Percentiles rank a stretch among this genome's conserved stretches.
Evolutionary conservation across 768 basidiomycete species (phyloP).

Genomic region (Pilatotrama ljubarskyi): DNA sequence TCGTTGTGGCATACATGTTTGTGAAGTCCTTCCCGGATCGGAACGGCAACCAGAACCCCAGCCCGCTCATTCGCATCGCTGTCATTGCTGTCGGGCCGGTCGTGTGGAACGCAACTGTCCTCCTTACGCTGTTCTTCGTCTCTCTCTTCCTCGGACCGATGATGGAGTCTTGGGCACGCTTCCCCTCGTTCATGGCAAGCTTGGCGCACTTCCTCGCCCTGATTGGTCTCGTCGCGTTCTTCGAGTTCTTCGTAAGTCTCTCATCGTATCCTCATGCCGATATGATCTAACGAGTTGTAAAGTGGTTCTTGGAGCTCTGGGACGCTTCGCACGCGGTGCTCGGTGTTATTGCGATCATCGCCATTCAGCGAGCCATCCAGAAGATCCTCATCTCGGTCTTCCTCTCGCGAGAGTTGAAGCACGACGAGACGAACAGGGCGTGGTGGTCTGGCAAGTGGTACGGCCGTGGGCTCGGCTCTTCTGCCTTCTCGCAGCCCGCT

Average conservation of each 20-base stretch:
- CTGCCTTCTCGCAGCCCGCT: constrained; percentile 92
- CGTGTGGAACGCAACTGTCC: constrained; percentile 90
- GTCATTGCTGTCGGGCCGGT: constrained; percentile 90
- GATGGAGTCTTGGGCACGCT: constrained; percentile 81
- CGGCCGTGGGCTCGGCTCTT: constrained; percentile 87
- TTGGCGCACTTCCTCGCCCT: constrained; percentile 83
- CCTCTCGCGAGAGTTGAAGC: constrained; percentile 96
- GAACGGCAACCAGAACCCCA: constrained; percentile 66
- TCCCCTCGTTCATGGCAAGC: constrained; percentile 91
- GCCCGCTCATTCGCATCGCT: constrained; percentile 85
- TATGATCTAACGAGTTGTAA: constrained; percentile 24
- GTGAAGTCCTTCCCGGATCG: constrained; percentile 84
- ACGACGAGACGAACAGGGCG: constrained; percentile 96
- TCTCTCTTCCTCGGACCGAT: constrained; percentile 93
- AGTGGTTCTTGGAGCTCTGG: constrained; percentile 98
- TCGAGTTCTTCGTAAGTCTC: constrained; percentile 88
- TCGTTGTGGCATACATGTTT: constrained; percentile 87
- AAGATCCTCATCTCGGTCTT: constrained; percentile 94
- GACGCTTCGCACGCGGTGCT: constrained; percentile 95
- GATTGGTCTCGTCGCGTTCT: constrained; percentile 83
- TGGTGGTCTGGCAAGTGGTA: constrained; percentile 99
- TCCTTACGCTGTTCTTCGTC: constrained; percentile 83
- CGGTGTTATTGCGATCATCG: constrained; percentile 85
- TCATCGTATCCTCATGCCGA: constrained; percentile 11
- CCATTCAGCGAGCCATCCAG: constrained; percentile 89